Percentiles rank a stretch among this genome's conserved stretches.
phyloP scores from a whole-genome alignment of 495 filamentous ascomycete genomes.

The Parathielavia appendiculata region DNA sequence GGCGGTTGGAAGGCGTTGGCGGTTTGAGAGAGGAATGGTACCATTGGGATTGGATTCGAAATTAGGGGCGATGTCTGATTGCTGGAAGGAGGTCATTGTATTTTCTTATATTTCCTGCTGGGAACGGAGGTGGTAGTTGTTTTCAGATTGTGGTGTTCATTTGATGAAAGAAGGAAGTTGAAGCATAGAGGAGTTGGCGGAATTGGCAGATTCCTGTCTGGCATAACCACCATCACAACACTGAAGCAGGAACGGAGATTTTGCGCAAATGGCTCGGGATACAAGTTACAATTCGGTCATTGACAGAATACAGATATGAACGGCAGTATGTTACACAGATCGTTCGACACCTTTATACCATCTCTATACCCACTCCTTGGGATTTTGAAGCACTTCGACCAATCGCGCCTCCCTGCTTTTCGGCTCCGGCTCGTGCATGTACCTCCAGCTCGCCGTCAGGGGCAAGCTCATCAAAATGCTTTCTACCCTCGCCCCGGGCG shows the following conservation, averaged over 20 bases:
- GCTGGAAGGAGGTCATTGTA: too few relatives aligned
- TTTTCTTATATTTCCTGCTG: too few relatives aligned
- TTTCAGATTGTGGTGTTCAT: not conserved
- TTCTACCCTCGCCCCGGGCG: conserved; percentile 85
- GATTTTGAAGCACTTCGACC: conserved; percentile 76
- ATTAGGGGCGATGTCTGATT: not conserved
- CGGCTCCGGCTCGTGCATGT: conserved; percentile 82
- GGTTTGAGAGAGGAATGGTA: not conserved
- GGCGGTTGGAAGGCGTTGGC: conserved; percentile 32
- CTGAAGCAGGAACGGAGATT: not conserved
- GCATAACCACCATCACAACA: not conserved
- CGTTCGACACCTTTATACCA: not conserved
- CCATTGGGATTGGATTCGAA: not conserved
- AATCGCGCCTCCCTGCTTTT: conserved; percentile 69
- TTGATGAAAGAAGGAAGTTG: not conserved
- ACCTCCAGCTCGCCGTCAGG: conserved; percentile 86
- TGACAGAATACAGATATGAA: conserved; percentile 2
- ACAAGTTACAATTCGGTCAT: not conserved
- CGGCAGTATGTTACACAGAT: conserved; percentile 15
- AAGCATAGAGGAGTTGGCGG: too few relatives aligned
- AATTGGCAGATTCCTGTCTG: too few relatives aligned
- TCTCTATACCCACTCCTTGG: conserved; percentile 79
- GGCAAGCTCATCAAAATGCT: conserved; percentile 97
- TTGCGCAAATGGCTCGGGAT: not conserved
- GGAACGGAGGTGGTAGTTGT: too few relatives aligned